Evolutionary conservation across 2,329 filamentous ascomycete genomes (phyloP).

Genomic region (Penicillium sp.): DNA sequence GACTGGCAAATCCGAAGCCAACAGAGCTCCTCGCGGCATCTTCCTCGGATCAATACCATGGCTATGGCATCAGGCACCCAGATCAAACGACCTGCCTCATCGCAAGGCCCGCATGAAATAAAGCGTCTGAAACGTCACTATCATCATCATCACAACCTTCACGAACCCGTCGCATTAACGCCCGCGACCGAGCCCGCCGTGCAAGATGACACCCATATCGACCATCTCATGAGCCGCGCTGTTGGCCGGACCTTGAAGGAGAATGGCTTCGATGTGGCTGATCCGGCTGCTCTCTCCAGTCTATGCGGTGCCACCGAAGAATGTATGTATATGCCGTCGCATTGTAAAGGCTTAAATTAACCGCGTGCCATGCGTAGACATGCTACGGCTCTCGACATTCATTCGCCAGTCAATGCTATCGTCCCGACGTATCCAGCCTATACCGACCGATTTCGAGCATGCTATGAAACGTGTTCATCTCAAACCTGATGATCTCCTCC

Average conservation of each 20-base stretch:
- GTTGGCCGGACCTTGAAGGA: conserved; percentile 55
- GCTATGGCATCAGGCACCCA: conserved; percentile 34
- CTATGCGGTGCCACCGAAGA: conserved; percentile 59
- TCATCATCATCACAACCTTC: conserved; percentile 46
- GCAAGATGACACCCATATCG: conserved; percentile 55
- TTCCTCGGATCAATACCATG: conserved; percentile 12
- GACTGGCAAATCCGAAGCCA: not conserved
- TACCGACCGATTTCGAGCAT: conserved; percentile 61
- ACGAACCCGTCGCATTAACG: conserved; percentile 32
- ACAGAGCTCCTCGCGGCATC: conserved; percentile 15
- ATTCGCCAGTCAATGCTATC: conserved; percentile 61
- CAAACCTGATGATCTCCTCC: conserved; percentile 34
- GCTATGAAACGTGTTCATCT: conserved; percentile 36
- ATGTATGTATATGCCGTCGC: conserved; percentile 48
- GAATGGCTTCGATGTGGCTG: conserved; percentile 57
- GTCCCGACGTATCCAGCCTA: conserved; percentile 56
- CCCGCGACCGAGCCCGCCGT: conserved; percentile 39
- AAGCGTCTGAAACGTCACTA: conserved; percentile 44
- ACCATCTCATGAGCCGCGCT: conserved; percentile 57
- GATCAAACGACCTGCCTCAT: conserved; percentile 37
- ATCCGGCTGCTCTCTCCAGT: conserved; percentile 57
- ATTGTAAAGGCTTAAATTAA: conserved; percentile 16
- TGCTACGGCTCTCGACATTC: conserved; percentile 55
- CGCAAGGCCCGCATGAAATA: conserved; percentile 18
- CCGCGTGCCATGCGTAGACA: conserved; percentile 44